phyloP scores from a whole-genome alignment of 176 grass and related monocot species.

The Ensete glaucum region DNA sequence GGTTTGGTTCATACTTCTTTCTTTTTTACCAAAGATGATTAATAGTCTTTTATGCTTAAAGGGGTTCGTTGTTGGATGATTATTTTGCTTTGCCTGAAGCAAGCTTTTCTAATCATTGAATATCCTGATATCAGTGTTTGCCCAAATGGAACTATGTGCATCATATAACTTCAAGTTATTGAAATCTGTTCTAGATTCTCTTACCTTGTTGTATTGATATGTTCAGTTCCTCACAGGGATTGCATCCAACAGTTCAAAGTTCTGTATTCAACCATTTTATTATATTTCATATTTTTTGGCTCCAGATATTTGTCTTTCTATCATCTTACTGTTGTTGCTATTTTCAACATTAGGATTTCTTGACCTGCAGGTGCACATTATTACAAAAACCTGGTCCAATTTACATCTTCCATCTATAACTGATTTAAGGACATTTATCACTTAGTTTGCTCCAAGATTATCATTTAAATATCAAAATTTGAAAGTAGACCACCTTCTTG shows the following conservation, averaged over 20 bases:
- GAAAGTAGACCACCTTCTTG: too few species aligned
- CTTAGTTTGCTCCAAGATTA: too few species aligned
- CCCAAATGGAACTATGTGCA: not conserved
- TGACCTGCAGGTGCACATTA: too few species aligned
- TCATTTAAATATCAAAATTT: too few species aligned
- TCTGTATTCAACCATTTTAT: not conserved
- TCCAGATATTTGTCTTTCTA: not conserved
- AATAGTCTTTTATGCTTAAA: not conserved
- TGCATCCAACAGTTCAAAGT: not conserved
- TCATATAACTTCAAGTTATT: not conserved
- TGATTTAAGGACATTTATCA: too few species aligned
- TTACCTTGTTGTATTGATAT: not conserved
- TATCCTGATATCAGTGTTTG: not conserved
- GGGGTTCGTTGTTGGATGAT: not conserved
- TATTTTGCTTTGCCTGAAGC: not conserved
- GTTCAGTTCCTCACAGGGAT: not conserved
- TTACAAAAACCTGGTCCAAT: too few species aligned
- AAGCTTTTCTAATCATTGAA: not conserved
- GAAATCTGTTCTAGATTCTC: not conserved
- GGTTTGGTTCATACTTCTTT: constrained; percentile 24
- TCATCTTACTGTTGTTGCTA: too few species aligned
- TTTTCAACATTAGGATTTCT: too few species aligned
- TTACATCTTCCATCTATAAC: too few species aligned
- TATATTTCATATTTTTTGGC: not conserved
- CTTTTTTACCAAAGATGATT: not conserved